Evolutionary conservation across 257 asterid genomes (phyloP).

Genomic region (Capsicum pubescens): DNA sequence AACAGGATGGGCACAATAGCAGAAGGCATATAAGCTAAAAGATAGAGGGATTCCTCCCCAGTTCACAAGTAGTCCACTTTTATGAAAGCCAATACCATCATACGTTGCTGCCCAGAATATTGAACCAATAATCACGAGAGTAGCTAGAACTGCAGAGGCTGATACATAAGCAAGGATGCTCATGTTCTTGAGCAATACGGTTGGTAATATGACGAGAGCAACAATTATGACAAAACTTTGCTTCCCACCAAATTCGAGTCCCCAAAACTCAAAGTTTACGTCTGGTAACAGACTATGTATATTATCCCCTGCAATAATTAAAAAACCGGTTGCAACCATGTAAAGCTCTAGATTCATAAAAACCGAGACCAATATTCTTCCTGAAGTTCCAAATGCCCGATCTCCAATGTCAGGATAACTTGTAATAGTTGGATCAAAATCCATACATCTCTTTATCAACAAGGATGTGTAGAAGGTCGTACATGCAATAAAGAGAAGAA

Average conservation of each 20-base stretch:
- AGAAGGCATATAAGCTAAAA: conserved; percentile 77
- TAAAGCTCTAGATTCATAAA: conserved; percentile 74
- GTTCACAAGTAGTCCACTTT: conserved; percentile 49
- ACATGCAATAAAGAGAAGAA: conserved; percentile 65
- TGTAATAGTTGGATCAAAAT: conserved; percentile 61
- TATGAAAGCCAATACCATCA: conserved; percentile 67
- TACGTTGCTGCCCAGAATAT: conserved; percentile 66
- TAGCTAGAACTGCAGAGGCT: conserved; percentile 79
- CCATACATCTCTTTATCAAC: conserved; percentile 82
- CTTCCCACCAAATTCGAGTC: conserved; percentile 54
- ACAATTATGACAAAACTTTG: conserved; percentile 58
- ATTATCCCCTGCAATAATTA: conserved; percentile 88
- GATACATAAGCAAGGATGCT: conserved; percentile 78
- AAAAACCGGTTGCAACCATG: conserved; percentile 86
- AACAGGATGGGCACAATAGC: conserved; percentile 97
- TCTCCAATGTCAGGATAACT: conserved; percentile 82
- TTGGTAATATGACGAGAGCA: conserved; percentile 67
- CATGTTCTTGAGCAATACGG: conserved; percentile 75
- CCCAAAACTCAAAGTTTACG: conserved; percentile 39
- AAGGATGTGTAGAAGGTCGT: conserved; percentile 69
- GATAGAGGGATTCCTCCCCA: conserved; percentile 72
- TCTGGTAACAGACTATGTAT: conserved; percentile 56
- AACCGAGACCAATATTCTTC: conserved; percentile 61
- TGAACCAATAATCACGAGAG: conserved; percentile 64
- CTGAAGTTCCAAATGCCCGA: conserved; percentile 70